Conservation (phyloP, 2,329 filamentous ascomycete genomes). For the Clonostachys chloroleuca region DNA sequence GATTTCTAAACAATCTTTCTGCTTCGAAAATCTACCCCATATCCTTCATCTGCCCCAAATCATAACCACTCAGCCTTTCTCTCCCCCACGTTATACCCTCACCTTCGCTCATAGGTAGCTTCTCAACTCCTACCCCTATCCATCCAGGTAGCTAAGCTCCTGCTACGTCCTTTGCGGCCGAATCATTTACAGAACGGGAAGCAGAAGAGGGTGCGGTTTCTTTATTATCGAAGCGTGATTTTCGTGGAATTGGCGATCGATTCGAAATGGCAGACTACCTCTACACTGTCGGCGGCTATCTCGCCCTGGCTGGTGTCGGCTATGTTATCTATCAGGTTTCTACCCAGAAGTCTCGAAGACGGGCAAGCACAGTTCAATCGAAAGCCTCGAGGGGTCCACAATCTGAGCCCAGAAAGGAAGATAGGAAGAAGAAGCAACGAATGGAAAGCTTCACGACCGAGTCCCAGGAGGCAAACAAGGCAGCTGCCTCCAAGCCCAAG, state of each 20-base stretch:
- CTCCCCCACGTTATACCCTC: too few relatives aligned
- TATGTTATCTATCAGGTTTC: conserved; percentile 26
- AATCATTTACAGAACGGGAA: too few relatives aligned
- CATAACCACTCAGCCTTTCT: too few relatives aligned
- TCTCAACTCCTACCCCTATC: too few relatives aligned
- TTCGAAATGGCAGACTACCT: conserved; percentile 10
- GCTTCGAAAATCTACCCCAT: too few relatives aligned
- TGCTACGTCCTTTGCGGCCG: too few relatives aligned
- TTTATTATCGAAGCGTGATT: too few relatives aligned
- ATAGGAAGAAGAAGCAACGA: conserved; percentile 41
- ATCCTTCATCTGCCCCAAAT: too few relatives aligned
- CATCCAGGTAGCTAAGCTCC: too few relatives aligned
- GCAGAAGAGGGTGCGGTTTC: too few relatives aligned
- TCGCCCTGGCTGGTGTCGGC: conserved; percentile 26
- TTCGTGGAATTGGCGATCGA: too few relatives aligned
- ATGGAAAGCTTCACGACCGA: conserved; percentile 32
- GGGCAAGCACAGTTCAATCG: conserved; percentile 14
- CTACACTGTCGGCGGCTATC: conserved; percentile 30
- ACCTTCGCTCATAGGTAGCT: too few relatives aligned
- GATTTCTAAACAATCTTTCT: neutral
- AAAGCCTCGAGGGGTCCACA: conserved; percentile 21
- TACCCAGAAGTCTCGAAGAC: conserved; percentile 24
- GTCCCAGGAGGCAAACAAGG: conserved; percentile 28
- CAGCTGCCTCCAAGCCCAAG: conserved; percentile 18
- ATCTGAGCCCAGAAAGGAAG: conserved; percentile 29